phyloP scores from a whole-genome alignment of 1,284 basidiomycete species.

The Phylloboletellus chloephorus region DNA sequence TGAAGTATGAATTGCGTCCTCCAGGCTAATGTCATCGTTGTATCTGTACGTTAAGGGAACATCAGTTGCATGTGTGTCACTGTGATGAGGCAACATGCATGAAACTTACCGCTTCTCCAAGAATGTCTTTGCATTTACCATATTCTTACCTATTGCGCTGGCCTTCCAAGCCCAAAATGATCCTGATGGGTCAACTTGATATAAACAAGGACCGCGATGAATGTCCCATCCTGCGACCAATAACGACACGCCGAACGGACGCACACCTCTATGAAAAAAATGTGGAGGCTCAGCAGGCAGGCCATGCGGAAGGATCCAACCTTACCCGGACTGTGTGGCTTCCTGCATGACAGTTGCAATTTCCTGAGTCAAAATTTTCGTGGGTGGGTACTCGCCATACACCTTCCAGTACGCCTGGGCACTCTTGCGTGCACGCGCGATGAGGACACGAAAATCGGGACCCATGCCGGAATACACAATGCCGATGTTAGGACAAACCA shows the following conservation, averaged over 20 bases:
- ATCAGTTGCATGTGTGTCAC: conserved; percentile 16
- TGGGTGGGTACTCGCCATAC: conserved; percentile 98
- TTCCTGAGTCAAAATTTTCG: conserved; percentile 93
- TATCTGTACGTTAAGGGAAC: conserved; percentile 55
- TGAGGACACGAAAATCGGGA: conserved; percentile 93
- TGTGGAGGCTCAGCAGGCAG: conserved; percentile 25
- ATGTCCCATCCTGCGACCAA: conserved; percentile 95
- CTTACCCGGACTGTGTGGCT: conserved; percentile 96
- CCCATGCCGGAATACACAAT: conserved; percentile 99
- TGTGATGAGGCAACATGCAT: conserved; percentile 23
- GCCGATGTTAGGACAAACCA: conserved; percentile 98
- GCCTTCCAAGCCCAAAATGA: conserved; percentile 99
- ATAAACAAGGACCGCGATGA: conserved; percentile 87
- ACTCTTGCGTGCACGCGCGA: conserved; percentile 92
- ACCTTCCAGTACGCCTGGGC: conserved; percentile 99
- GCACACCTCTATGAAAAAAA: conserved; percentile 75
- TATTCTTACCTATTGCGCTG: conserved; percentile 98
- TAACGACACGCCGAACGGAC: conserved; percentile 95
- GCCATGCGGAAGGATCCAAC: conserved; percentile 26
- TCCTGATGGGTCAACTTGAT: conserved; percentile 98
- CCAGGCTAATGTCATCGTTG: conserved; percentile 97
- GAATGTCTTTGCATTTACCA: conserved; percentile 99
- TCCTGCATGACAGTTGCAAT: conserved; percentile 98
- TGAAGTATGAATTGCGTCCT: conserved; percentile 99
- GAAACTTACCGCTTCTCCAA: conserved; percentile 86